Base-by-base conservation (phyloP, 441 rosid genomes). In the Gossypium gossypioides region DNA sequence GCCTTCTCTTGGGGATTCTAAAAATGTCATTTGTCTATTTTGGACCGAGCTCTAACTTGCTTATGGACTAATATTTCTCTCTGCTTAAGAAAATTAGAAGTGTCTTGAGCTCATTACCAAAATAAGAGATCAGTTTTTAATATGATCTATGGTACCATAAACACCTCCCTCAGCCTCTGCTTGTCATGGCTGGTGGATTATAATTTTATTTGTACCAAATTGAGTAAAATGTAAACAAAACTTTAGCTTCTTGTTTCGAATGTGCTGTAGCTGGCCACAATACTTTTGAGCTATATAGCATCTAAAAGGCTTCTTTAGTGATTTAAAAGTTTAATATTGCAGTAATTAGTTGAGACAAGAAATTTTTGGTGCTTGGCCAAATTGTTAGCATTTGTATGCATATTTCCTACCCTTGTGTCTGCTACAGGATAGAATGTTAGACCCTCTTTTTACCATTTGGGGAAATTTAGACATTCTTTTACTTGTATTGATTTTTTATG, bases 401-500 rank as follows among this genome's bases (percentile, higher is more conserved):
- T 66, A 48, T 24, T 48, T 32, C 34, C 9, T 70, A 7, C 52
- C 57, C 52, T 37, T 69, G 13, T 70, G 32, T 65, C 40, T 27
- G 62, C 59, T 34, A 55, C 40, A 72, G 67, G 46, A 29, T 34
- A n/a, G 73, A 51, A 42, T 64, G 51, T 57, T 50, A 62, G 19
- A n/a, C 63, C 54, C n/a, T 55, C 37, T 76, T 50, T 73, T 55
- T 55, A 25, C 15, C 44, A 42, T 64, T 18, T 29, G 42, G 51
- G 9, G 48, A 59, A 40, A 24, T 59, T 21, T 50, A 37, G 13
- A 5, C 58, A 32, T 51, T 69, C 68, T 67, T 66, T 24, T 66
- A 74, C 75, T 73, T 68, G 77, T 64, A 37, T 8, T 75, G 34
- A 69, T 70, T 1, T 50, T 70, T 76, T 73, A 55, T 74, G 74